Evolutionary conservation across 352 stramenopile species (phyloP).

Genomic region (Stephanocyclus meneghinianus): DNA sequence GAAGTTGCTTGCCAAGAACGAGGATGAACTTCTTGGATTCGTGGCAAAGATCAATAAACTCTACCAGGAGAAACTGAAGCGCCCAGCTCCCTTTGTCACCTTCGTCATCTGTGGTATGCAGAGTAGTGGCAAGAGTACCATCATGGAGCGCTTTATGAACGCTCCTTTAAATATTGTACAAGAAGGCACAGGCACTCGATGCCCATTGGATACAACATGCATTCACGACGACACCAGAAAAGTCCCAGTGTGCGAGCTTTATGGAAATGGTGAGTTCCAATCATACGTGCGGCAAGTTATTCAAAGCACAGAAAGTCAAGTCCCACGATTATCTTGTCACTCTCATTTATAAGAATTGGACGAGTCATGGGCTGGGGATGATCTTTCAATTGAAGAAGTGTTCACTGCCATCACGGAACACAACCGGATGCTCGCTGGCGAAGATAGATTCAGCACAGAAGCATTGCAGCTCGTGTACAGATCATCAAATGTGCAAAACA

Average conservation of each 20-base stretch:
- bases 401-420: slow-evolving; percentile 71
- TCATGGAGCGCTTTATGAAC: slow-evolving; percentile 79
- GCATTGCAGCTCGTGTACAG: slow-evolving; percentile 65
- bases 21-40: slow-evolving; percentile 67
- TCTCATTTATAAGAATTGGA: slow-evolving; percentile 48
- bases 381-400: slow-evolving; percentile 63
- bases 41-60: slow-evolving; percentile 74
- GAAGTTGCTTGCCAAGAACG: slow-evolving; percentile 56
- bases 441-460: slow-evolving; percentile 69
- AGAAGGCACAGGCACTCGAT: slow-evolving; percentile 76
- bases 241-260: slow-evolving; percentile 62
- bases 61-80: slow-evolving; percentile 67
- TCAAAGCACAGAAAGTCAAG: not conserved
- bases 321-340: not conserved
- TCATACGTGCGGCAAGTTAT: not conserved
- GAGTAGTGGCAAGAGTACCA: slow-evolving; percentile 71
- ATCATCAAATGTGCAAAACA: slow-evolving; percentile 75
- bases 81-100: slow-evolving; percentile 67
- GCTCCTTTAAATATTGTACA: slow-evolving; percentile 78
- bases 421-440: slow-evolving; percentile 56
- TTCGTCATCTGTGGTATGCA: slow-evolving; percentile 82
- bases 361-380: slow-evolving; percentile 18
- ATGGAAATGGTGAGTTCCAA: slow-evolving; percentile 30
- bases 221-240: slow-evolving; percentile 62
- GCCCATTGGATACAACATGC: slow-evolving; percentile 75